Evolutionary conservation across 2,329 filamentous ascomycete species (phyloP).

Genomic region (Cladosporium halotolerans): DNA sequence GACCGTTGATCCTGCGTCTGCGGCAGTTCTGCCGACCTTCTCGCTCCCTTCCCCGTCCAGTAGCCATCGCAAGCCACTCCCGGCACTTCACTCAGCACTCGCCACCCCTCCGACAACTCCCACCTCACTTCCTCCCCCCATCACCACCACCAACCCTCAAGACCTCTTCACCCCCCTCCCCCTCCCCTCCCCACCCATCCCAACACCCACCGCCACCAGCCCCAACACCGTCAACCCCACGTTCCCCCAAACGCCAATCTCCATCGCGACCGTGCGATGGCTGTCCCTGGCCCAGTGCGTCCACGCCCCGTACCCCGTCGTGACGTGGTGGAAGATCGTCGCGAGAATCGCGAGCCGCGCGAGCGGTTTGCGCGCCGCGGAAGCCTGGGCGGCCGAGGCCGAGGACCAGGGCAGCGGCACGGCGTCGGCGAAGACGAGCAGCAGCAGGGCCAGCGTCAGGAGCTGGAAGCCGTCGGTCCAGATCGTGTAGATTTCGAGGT

Average conservation of each 20-base stretch:
- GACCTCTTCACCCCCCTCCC: slow-evolving; percentile 17
- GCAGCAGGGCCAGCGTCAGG: slow-evolving; percentile 26
- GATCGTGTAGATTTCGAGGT: slow-evolving; percentile 34
- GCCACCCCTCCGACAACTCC: too few species aligned
- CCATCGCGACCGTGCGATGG: slow-evolving; percentile 32
- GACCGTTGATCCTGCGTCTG: too few species aligned
- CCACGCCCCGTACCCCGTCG: slow-evolving; percentile 29
- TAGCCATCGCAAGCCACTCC: too few species aligned
- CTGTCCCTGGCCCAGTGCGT: slow-evolving; percentile 26
- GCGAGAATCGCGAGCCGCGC: slow-evolving; percentile 27
- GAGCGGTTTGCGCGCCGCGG: slow-evolving; percentile 25
- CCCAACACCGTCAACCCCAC: slow-evolving; percentile 25
- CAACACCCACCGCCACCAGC: slow-evolving; percentile 22
- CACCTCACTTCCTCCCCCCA: background rate
- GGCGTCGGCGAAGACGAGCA: slow-evolving; percentile 28
- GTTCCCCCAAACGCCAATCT: slow-evolving; percentile 31
- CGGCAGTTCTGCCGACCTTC: too few species aligned
- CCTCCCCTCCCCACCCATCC: slow-evolving; percentile 17
- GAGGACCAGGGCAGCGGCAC: slow-evolving; percentile 25
- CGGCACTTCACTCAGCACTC: too few species aligned
- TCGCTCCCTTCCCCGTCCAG: too few species aligned
- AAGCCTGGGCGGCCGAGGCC: slow-evolving; percentile 14
- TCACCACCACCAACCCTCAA: background rate
- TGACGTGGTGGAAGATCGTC: slow-evolving; percentile 31
- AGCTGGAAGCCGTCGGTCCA: slow-evolving; percentile 32